These are phyloP conservation scores for Royoungia palumana DNA, from an alignment of 768 basidiomycete species.

Conservation along the genomic window DNA sequence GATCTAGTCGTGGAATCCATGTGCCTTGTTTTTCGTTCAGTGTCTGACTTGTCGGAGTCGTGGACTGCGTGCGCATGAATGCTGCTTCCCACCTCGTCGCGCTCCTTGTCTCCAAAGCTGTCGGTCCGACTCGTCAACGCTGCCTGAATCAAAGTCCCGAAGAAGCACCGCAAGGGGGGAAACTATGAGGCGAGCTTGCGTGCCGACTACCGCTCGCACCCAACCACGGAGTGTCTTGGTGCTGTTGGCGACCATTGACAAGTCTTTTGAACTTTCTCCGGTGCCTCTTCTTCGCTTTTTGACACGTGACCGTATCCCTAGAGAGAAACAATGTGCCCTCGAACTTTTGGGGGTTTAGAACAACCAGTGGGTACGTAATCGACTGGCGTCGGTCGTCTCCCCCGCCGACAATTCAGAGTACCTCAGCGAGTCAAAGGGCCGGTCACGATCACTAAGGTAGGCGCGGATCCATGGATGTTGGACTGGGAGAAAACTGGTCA, in stretches of 20 bases:
- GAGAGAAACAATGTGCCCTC: not conserved
- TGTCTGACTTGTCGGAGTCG: not conserved
- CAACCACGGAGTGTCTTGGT: not conserved
- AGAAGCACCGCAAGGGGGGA: not conserved
- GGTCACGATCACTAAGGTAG: not conserved
- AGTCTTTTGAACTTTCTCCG: not conserved
- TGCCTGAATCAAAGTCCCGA: not conserved
- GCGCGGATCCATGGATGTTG: slow-evolving; percentile 2
- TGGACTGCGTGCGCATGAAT: slow-evolving; percentile 2
- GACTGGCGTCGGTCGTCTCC: not conserved
- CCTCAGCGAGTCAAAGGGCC: not conserved
- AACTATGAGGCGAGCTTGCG: not conserved
- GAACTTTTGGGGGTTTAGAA: not conserved
- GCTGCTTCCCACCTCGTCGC: too few relatives aligned
- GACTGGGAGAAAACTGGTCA: too few relatives aligned
- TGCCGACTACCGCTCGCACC: not conserved
- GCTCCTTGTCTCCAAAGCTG: not conserved
- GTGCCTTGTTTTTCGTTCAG: slow-evolving; percentile 11
- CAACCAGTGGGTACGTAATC: slow-evolving; percentile 6
- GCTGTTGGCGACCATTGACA: not conserved
- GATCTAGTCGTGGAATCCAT: slow-evolving; percentile 56
- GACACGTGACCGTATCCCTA: slow-evolving; percentile 4
- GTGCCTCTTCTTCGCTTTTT: not conserved
- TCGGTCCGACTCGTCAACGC: not conserved
- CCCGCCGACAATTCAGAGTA: not conserved